Percentiles rank a stretch among this genome's conserved stretches.
phyloP scores from a whole-genome alignment of 2,329 filamentous ascomycete species.

The Arthrinium phaeospermum region DNA sequence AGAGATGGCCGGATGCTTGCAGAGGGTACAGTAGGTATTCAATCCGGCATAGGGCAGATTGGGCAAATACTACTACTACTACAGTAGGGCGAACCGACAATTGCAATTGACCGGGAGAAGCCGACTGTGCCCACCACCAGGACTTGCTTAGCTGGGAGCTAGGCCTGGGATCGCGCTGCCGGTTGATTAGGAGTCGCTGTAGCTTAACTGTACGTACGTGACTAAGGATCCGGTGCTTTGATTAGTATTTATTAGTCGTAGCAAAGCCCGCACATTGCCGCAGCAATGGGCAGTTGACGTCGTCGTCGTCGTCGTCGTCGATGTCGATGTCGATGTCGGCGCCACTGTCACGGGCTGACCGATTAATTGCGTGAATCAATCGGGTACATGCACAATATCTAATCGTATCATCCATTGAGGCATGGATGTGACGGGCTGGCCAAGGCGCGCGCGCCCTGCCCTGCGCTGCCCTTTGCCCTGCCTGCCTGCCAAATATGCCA shows the following conservation, averaged over 20 bases:
- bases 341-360: background rate
- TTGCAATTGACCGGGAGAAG: conserved; percentile 8
- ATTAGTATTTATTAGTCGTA: background rate
- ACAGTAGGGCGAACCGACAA: background rate
- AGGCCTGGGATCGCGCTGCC: background rate
- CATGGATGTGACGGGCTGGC: background rate
- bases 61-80: too few species aligned
- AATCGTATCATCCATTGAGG: background rate
- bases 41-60: background rate
- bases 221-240: background rate
- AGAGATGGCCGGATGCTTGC: conserved; percentile 21
- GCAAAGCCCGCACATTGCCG: background rate
- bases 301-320: background rate
- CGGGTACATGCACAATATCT: background rate
- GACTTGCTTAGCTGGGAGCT: background rate
- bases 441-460: background rate
- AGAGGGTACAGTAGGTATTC: background rate
- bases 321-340: too few species aligned
- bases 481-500: background rate
- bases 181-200: conserved; percentile 12
- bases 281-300: background rate
- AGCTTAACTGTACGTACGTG: conserved; percentile 14
- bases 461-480: background rate
- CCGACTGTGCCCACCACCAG: background rate
- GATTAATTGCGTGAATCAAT: background rate